Evolutionary conservation across 2,329 filamentous ascomycete genomes (phyloP).

Genomic region (Colletotrichum horii): DNA sequence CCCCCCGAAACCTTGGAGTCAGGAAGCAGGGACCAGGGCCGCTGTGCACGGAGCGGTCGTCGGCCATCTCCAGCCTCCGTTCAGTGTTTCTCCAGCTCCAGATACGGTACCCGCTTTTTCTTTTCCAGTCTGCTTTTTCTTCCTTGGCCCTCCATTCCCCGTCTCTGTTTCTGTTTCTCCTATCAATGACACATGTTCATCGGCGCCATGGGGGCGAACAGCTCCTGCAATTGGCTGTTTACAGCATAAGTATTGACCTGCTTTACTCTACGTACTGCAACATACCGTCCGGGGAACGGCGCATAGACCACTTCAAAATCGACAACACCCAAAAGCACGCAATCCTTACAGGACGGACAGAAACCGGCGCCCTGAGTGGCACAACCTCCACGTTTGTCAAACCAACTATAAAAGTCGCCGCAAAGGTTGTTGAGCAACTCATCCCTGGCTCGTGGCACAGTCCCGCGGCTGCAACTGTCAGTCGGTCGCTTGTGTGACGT

Average conservation of each 20-base stretch:
- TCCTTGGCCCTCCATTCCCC: not conserved
- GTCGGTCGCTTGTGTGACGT: not conserved
- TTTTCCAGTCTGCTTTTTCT: not conserved
- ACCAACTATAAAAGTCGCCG: slow-evolving; percentile 14
- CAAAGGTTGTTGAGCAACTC: slow-evolving; percentile 2
- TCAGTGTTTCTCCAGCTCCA: not conserved
- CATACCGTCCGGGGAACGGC: not conserved
- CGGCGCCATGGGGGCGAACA: not conserved
- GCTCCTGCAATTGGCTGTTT: not conserved
- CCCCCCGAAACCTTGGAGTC: not conserved
- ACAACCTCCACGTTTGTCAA: not conserved
- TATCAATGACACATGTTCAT: not conserved
- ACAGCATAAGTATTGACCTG: not conserved
- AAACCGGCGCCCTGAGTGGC: not conserved
- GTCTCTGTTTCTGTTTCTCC: not conserved
- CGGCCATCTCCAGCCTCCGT: slow-evolving; percentile 1
- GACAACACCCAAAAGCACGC: not conserved
- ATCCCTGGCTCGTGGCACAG: not conserved
- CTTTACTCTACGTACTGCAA: not conserved
- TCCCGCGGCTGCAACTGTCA: not conserved
- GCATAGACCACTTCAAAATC: not conserved
- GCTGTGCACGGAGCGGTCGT: not conserved
- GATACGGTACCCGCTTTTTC: not conserved
- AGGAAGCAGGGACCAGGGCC: not conserved
- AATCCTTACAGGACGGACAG: not conserved